Evolutionary conservation across 306 rosid genomes (phyloP), one percentile per base, ranked within the genome.

Genomic region (Gastrolobium bilobum): DNA sequence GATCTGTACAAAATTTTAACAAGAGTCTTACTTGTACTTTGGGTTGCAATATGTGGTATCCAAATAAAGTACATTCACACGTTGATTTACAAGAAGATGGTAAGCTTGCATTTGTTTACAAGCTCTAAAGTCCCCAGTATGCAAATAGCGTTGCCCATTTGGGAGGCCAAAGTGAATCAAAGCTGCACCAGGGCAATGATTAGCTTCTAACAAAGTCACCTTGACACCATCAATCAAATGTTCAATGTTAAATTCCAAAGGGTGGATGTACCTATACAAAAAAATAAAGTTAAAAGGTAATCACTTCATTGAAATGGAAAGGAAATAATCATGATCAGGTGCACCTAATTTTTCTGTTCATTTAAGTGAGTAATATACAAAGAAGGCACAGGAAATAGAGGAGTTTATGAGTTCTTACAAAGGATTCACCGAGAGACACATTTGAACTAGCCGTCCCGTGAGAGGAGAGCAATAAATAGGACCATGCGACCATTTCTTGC

Each of bases 171-270:
- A 79, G 86, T 82, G 85, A 79, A 87, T 79, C 85, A 87, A 82
- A 84, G 87, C 87, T 67, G 90, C 90, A 67, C 90, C 90, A 14
- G 90, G 90, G 60, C 90, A 87, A 52, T 87, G 90, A 57, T 87
- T 87, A 57, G 90, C 90, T 68, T 87, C 90, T 34, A 87, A 82
- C 46, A 87, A 76, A 68, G 86, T 82, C 48, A 87, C 90, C 79
- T 78, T 84, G 67, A 84, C 72, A 68, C 90, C 86, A 47, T 82
- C 83, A 58, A 87, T 76, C 73, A 76, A 61, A 67, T 68, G 64
- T 79, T 67, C 86, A 31, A 26, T 66, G 68, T 84, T 83, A 70
- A 87, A 79, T 31, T 87, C 87, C 87, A 87, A 76, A 33, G 83
- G 83, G 63, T 46, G 9, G 60, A 87, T 84, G 69, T 84, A 76